Percentiles rank a stretch among this genome's conserved stretches.
Conservation (phyloP, 2,329 filamentous ascomycete genomes). For the Sarocladiaceae sp. region DNA sequence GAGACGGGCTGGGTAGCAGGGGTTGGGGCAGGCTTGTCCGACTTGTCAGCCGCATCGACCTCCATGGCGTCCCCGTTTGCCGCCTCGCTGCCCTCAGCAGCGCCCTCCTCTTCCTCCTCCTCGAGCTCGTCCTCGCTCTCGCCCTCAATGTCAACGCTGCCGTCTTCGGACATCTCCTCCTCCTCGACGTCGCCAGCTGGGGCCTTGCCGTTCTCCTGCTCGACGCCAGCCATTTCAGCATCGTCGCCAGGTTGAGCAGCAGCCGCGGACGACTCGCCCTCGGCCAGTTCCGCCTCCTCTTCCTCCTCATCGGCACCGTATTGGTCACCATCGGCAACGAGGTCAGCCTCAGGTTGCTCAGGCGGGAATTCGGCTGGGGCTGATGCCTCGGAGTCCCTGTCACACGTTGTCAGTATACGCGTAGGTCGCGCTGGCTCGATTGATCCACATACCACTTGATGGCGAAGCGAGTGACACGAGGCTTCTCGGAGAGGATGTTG, state of each 20-base stretch:
- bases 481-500: constrained; percentile 95
- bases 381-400: constrained; percentile 96
- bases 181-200: constrained; percentile 50
- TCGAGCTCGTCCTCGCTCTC: constrained; percentile 71
- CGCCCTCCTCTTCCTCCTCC: constrained; percentile 53
- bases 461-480: constrained; percentile 91
- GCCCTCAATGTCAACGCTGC: constrained; percentile 74
- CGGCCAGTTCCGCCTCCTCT: constrained; percentile 49
- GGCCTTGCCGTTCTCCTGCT: constrained; percentile 37
- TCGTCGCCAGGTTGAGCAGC: constrained; percentile 54
- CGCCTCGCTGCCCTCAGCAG: constrained; percentile 28
- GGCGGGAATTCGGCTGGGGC: constrained; percentile 94
- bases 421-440: background rate
- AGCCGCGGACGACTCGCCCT: constrained; percentile 44
- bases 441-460: constrained; percentile 81
- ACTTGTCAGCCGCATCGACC: constrained; percentile 38
- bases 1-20: constrained; percentile 29
- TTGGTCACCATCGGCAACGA: constrained; percentile 75
- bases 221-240: constrained; percentile 70
- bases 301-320: constrained; percentile 89
- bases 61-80: constrained; percentile 46
- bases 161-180: constrained; percentile 66
- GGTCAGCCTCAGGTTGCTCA: constrained; percentile 94
- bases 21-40: constrained; percentile 27
- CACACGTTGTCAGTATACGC: constrained; percentile 6